Evolutionary conservation across 305 asterid species (phyloP).

Genomic region (Ruellia speciosa): DNA sequence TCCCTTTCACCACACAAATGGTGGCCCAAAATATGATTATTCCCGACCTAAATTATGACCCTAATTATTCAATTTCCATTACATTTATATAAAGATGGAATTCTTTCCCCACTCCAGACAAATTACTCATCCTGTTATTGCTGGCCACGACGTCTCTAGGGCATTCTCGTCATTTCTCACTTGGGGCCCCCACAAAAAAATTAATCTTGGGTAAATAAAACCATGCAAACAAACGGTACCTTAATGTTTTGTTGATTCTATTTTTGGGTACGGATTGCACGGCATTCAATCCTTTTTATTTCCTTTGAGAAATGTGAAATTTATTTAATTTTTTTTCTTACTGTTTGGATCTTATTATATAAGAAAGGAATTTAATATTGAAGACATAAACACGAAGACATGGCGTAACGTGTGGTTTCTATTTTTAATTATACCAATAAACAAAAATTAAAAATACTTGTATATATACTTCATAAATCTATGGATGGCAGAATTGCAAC

Average conservation of each 20-base stretch:
- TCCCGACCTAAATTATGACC: neutral
- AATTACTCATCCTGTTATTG: too few relatives aligned
- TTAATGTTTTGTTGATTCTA: slow-evolving; percentile 24
- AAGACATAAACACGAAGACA: slow-evolving; percentile 15
- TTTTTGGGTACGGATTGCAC: slow-evolving; percentile 36
- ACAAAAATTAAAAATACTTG: neutral
- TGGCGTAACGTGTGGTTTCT: slow-evolving; percentile 27
- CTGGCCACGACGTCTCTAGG: too few relatives aligned
- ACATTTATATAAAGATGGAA: slow-evolving; percentile 14
- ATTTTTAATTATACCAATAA: neutral
- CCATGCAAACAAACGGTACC: neutral
- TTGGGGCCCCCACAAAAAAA: too few relatives aligned
- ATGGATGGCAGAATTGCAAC: neutral
- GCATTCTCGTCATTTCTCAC: too few relatives aligned
- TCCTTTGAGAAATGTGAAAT: too few relatives aligned
- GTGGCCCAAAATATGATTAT: neutral
- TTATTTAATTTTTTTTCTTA: too few relatives aligned
- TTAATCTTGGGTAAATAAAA: slow-evolving; percentile 2
- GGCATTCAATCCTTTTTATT: slow-evolving; percentile 11
- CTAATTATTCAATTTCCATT: neutral
- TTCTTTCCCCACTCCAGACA: slow-evolving; percentile 8
- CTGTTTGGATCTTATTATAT: too few relatives aligned
- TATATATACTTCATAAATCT: neutral
- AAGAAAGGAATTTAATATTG: neutral
- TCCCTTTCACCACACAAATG: neutral